These are phyloP conservation scores for Mycena sp. DNA, from an alignment of 1,284 basidiomycete genomes.

Conservation along the genomic window DNA sequence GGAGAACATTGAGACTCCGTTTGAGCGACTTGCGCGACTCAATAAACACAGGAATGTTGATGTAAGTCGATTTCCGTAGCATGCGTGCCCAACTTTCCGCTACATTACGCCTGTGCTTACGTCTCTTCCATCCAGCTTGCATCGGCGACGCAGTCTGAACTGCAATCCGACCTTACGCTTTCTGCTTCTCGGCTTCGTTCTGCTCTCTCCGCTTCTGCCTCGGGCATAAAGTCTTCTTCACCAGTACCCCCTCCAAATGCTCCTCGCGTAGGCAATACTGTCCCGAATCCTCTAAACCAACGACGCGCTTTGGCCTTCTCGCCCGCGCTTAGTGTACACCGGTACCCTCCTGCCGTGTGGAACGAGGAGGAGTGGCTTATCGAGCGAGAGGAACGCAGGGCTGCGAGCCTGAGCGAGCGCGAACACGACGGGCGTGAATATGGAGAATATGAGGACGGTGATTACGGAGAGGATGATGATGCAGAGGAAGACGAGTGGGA, in stretches of 20 bases:
- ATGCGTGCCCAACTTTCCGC: no score
- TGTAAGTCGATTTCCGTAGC: conserved; percentile 57
- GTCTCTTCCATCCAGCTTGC: conserved; percentile 62
- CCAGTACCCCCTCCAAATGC: conserved; percentile 43
- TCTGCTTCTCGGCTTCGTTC: conserved; percentile 61
- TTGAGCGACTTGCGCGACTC: conserved; percentile 92
- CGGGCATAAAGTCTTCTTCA: no score
- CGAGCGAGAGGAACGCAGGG: conserved; percentile 28
- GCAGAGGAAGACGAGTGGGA: conserved; percentile 80
- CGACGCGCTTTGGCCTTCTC: conserved; percentile 60
- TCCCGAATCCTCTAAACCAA: conserved; percentile 25
- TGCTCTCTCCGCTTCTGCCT: conserved; percentile 53
- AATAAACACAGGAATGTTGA: conserved; percentile 99
- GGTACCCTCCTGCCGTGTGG: conserved; percentile 85
- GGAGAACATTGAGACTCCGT: conserved; percentile 99
- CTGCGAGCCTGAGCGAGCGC: conserved; percentile 21
- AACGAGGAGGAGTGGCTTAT: conserved; percentile 52
- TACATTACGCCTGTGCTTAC: not conserved
- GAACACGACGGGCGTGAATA: conserved; percentile 17
- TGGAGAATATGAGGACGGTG: conserved; percentile 17
- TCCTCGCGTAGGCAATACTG: conserved; percentile 39
- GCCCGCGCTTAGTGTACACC: conserved; percentile 65
- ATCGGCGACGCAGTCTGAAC: conserved; percentile 76
- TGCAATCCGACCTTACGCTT: conserved; percentile 58
- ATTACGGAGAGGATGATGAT: conserved; percentile 74